Conservation (phyloP, 1,284 basidiomycete species). For the Moesziomyces sp. region DNA sequence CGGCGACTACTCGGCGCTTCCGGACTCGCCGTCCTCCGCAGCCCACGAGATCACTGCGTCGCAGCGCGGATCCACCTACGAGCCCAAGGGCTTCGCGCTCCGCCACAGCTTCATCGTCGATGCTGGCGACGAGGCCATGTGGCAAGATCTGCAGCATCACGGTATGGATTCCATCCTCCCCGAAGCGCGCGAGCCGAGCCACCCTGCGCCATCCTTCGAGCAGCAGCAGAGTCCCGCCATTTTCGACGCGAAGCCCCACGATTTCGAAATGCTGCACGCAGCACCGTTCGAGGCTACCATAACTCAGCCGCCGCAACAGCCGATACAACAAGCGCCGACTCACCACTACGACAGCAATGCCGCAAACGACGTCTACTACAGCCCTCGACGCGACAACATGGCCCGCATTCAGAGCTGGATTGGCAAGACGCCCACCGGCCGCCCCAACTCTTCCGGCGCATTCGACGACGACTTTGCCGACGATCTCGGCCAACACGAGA, state of each 20-base stretch:
- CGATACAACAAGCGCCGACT: not conserved
- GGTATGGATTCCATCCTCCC: slow-evolving; percentile 16
- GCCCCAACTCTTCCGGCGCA: slow-evolving; percentile 13
- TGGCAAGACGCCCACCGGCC: slow-evolving; percentile 31
- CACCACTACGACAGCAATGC: slow-evolving; percentile 1
- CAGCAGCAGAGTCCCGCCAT: not conserved
- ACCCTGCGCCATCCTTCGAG: not conserved
- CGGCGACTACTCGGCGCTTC: slow-evolving; percentile 37
- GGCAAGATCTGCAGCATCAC: slow-evolving; percentile 35
- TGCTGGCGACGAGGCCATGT: slow-evolving; percentile 35
- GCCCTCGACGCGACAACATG: slow-evolving; percentile 31
- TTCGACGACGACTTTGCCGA: slow-evolving; percentile 18
- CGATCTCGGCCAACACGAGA: slow-evolving; percentile 1
- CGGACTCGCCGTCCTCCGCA: slow-evolving; percentile 11
- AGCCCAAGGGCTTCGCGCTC: slow-evolving; percentile 8
- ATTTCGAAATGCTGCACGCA: slow-evolving; percentile 4
- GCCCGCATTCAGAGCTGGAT: slow-evolving; percentile 47
- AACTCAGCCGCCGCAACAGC: not conserved
- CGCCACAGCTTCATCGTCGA: slow-evolving; percentile 33
- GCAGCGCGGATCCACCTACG: not conserved
- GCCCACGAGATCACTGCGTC: not conserved
- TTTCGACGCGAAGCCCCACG: not conserved
- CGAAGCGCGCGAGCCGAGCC: slow-evolving; percentile 13
- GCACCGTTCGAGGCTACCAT: not conserved
- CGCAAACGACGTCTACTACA: slow-evolving; percentile 11